Evolutionary conservation across 805 yeast genomes (phyloP).

Genomic region (Kazachstania taianensis): DNA sequence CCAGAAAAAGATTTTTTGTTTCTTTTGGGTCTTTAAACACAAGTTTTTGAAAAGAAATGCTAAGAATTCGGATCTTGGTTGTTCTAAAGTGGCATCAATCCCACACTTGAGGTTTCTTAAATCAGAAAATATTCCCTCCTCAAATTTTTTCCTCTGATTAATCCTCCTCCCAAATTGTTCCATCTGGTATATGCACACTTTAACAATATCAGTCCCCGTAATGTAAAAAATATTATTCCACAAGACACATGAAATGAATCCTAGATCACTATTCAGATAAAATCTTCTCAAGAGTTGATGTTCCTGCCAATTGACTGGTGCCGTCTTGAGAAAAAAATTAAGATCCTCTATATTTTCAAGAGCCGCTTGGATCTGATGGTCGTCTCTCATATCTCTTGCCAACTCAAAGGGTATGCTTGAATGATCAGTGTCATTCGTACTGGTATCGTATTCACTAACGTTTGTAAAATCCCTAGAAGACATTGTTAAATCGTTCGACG

Average conservation of each 20-base stretch:
- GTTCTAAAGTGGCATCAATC: slow-evolving; percentile 76
- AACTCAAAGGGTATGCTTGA: no score
- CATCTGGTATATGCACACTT: slow-evolving; percentile 81
- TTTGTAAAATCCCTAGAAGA: no score
- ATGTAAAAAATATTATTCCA: slow-evolving; percentile 87
- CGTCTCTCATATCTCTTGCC: no score
- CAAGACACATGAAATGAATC: slow-evolving; percentile 82
- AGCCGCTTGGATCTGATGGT: no score
- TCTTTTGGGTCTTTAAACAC: slow-evolving; percentile 88
- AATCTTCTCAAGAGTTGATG: slow-evolving; percentile 81
- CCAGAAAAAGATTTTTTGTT: slow-evolving; percentile 96
- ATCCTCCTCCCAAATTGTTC: slow-evolving; percentile 83
- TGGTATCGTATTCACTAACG: no score
- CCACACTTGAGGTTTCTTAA: slow-evolving; percentile 79
- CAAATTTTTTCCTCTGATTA: slow-evolving; percentile 83
- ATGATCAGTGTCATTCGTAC: no score
- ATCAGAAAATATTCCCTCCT: slow-evolving; percentile 92
- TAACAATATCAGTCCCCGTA: slow-evolving; percentile 93
- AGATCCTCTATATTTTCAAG: slow-evolving; percentile 49
- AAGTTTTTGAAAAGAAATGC: slow-evolving; percentile 76
- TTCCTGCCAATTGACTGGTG: slow-evolving; percentile 90
- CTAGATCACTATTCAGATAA: slow-evolving; percentile 78
- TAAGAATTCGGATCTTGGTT: slow-evolving; percentile 75
- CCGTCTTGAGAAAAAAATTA: slow-evolving; percentile 80
- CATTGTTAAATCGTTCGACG: no score